These are phyloP conservation scores for Mrakia hoshinonis DNA, from an alignment of 768 basidiomycete species.

Conservation along the genomic window DNA sequence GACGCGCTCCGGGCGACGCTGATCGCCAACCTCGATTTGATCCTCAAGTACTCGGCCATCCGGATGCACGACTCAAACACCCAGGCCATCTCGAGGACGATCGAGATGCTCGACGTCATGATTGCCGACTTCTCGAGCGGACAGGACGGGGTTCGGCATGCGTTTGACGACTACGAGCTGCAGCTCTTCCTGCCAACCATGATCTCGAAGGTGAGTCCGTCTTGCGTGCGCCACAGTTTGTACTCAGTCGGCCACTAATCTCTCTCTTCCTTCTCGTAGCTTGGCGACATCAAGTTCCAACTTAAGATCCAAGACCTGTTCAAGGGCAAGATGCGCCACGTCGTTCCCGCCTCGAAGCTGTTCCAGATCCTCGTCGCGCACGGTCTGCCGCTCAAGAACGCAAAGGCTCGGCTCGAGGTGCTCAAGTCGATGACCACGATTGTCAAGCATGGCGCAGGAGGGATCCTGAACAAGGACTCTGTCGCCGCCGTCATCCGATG, in stretches of 20 bases:
- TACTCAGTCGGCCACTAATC: not conserved
- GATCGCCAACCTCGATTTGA: constrained; percentile 79
- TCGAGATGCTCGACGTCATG: constrained; percentile 76
- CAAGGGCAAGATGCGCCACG: constrained; percentile 64
- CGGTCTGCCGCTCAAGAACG: constrained; percentile 80
- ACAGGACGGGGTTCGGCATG: constrained; percentile 3
- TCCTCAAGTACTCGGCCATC: constrained; percentile 86
- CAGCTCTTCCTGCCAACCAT: constrained; percentile 80
- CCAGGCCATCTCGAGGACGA: constrained; percentile 50
- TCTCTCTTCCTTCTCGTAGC: constrained; percentile 45
- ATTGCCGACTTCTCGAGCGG: constrained; percentile 45
- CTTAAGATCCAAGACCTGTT: constrained; percentile 53
- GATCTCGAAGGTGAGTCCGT: constrained; percentile 64
- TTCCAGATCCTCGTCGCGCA: constrained; percentile 81
- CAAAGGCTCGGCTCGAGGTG: constrained; percentile 79
- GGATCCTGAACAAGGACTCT: constrained; percentile 53
- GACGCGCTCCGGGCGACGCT: constrained; percentile 56
- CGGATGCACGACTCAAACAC: constrained; percentile 52
- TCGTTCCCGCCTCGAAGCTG: constrained; percentile 86
- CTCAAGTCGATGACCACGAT: constrained; percentile 50
- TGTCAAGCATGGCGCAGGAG: constrained; percentile 23
- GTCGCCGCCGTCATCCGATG: constrained; percentile 66
- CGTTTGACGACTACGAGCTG: constrained; percentile 72
- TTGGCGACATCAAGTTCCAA: constrained; percentile 80
- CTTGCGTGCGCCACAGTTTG: not conserved